phyloP scores from a whole-genome alignment of 495 filamentous ascomycete genomes.

The Aspergillus hancockii region DNA sequence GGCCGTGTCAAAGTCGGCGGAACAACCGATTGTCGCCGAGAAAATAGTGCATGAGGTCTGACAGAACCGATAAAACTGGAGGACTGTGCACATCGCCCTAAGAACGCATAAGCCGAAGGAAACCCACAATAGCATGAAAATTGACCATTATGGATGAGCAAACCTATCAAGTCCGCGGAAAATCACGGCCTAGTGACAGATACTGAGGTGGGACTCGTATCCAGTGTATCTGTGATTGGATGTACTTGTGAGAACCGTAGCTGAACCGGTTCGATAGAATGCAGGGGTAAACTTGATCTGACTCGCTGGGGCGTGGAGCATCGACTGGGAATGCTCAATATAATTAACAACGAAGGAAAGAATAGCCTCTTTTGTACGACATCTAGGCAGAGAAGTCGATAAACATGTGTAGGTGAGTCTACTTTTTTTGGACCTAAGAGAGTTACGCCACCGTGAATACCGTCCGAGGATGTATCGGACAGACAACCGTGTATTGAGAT shows the following conservation, averaged over 20 bases:
- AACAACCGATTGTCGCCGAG: background rate
- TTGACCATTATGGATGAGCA: background rate
- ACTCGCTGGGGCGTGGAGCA: background rate
- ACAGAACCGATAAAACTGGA: background rate
- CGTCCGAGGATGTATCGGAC: background rate
- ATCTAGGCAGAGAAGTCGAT: background rate
- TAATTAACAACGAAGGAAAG: background rate
- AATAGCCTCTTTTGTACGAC: background rate
- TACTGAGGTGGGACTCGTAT: constrained; percentile 13
- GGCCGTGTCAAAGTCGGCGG: too few relatives aligned
- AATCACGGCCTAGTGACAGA: background rate
- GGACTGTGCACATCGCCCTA: background rate
- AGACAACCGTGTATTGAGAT: background rate
- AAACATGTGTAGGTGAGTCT: background rate
- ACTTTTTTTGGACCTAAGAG: background rate
- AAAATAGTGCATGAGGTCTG: background rate
- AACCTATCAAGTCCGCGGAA: constrained; percentile 3
- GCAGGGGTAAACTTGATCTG: constrained; percentile 4
- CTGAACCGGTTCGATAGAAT: constrained; percentile 8
- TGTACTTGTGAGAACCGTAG: background rate
- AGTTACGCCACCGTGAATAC: background rate
- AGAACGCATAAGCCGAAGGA: background rate
- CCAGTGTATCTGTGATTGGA: constrained; percentile 8
- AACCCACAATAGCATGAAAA: background rate
- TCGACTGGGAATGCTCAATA: too few relatives aligned